Evolutionary conservation across 805 yeast genomes (phyloP).

Genomic region (Teunomyces gatunensis): DNA sequence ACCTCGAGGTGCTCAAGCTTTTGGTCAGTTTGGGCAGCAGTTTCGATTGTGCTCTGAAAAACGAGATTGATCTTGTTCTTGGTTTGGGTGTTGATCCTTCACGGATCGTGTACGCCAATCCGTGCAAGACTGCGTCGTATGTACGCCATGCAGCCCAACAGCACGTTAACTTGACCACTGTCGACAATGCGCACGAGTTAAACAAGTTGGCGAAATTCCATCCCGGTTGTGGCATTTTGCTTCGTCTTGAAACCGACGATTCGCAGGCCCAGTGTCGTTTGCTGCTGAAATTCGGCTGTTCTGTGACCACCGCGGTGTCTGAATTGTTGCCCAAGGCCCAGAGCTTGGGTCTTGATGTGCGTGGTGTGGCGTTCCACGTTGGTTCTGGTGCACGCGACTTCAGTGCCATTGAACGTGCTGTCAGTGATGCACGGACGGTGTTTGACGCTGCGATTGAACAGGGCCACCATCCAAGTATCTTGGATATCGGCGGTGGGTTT

Average conservation of each 20-base stretch:
- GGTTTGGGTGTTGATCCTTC: constrained; percentile 59
- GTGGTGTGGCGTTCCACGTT: constrained; percentile 92
- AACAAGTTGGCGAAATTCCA: constrained; percentile 65
- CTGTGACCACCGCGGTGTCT: constrained; percentile 48
- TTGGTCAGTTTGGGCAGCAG: constrained; percentile 65
- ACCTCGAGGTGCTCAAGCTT: constrained; percentile 52
- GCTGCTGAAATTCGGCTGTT: constrained; percentile 87
- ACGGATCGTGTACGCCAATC: constrained; percentile 86
- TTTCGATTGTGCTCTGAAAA: constrained; percentile 91
- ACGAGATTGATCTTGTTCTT: constrained; percentile 71
- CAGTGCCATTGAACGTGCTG: constrained; percentile 63
- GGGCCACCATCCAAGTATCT: constrained; percentile 40
- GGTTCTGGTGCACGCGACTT: constrained; percentile 90
- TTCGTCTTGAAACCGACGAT: constrained; percentile 89
- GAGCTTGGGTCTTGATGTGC: constrained; percentile 58
- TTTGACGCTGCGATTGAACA: constrained; percentile 62
- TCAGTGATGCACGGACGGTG: constrained; percentile 63
- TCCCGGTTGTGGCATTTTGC: constrained; percentile 66
- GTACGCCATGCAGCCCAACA: constrained; percentile 63
- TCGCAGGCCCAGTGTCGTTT: constrained; percentile 81
- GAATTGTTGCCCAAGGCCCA: constrained; percentile 61
- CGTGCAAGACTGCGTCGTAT: constrained; percentile 86
- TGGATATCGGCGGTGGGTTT: constrained; percentile 96
- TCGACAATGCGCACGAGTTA: constrained; percentile 85
- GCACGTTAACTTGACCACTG: constrained; percentile 72